These are phyloP conservation scores for Buddleja alternifolia DNA, from an alignment of 257 asterid species.

Conservation along the genomic window DNA sequence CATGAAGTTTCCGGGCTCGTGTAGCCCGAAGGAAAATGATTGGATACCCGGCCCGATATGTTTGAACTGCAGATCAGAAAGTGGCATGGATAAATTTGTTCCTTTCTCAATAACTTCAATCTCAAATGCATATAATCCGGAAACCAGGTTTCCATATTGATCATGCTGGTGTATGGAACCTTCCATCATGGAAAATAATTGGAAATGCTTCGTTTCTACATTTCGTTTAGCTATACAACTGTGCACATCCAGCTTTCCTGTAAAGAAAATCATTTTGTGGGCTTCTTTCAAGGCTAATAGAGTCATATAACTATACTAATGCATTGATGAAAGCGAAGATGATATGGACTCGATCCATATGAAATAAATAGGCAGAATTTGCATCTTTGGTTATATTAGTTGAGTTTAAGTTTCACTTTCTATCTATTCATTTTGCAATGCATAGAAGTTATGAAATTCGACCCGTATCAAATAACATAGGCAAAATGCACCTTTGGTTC, in stretches of 20 bases:
- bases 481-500: too few species aligned
- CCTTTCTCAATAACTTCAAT: conserved; percentile 71
- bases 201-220: conserved; percentile 60
- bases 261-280: neutral
- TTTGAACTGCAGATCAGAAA: conserved; percentile 60
- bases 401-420: too few species aligned
- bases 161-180: conserved; percentile 73
- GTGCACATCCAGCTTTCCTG: conserved; percentile 69
- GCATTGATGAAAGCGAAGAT: too few species aligned
- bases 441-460: too few species aligned
- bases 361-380: too few species aligned
- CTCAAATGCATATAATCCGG: conserved; percentile 69
- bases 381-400: too few species aligned
- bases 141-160: conserved; percentile 73
- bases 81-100: conserved; percentile 75
- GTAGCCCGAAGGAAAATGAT: conserved; percentile 65
- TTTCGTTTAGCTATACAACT: conserved; percentile 53
- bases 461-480: too few species aligned
- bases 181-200: conserved; percentile 78
- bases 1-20: conserved; percentile 77
- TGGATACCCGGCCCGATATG: conserved; percentile 56
- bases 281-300: neutral
- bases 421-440: too few species aligned
- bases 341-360: too few species aligned
- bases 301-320: neutral